Evolutionary conservation across 2,329 filamentous ascomycete species (phyloP), one percentile per base, ranked within the genome.

Genomic region (Gliomastix tumulicola): DNA sequence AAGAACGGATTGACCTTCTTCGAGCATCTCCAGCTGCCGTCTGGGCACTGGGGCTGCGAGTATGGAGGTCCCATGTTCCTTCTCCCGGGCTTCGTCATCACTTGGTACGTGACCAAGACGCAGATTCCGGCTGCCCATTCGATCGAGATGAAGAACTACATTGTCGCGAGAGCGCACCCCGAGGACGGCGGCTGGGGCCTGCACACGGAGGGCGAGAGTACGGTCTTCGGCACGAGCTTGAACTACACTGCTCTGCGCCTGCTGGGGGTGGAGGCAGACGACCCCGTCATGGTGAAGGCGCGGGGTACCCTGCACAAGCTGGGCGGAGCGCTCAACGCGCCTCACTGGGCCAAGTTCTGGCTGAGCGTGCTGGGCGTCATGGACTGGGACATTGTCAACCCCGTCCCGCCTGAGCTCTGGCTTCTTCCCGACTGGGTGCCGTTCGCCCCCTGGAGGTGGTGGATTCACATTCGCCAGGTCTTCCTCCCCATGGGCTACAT

Each of bases 301-400:
- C 77, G 94, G 42, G 81, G 73, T 2, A 83, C 81, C 16, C 66
- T 98, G 21, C 88, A 96, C 61, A 81, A 82, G 53, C 69, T 97
- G 28, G 92, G 92, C 10, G 90, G 92, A 20, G 88, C 88, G 2
- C 68, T 85, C 12, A 80, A 88, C 50, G 79, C 78, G 2, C 94
- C 92, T 17, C 92, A 97, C 55, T 98, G 92, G 92, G 79, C 79
- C n/a, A 98, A 98, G 55, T 94, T 94, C 59, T 96, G 89, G 88
- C 72, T 98, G 32, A 83, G 83, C 27, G 72, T 94, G 4, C 63
- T 98, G 42, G 88, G 88, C 13, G 75, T 97, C 5, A 80, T 80
- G 54, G 68, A 82, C 20, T 98, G 90, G 88, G 88, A 94, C 38
- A 80, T 92, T 41, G 89, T 97, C 48, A 98, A 97, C 50, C 92